Base-by-base conservation (phyloP, 2,329 filamentous ascomycete genomes). In the Alternaria consortialis region DNA sequence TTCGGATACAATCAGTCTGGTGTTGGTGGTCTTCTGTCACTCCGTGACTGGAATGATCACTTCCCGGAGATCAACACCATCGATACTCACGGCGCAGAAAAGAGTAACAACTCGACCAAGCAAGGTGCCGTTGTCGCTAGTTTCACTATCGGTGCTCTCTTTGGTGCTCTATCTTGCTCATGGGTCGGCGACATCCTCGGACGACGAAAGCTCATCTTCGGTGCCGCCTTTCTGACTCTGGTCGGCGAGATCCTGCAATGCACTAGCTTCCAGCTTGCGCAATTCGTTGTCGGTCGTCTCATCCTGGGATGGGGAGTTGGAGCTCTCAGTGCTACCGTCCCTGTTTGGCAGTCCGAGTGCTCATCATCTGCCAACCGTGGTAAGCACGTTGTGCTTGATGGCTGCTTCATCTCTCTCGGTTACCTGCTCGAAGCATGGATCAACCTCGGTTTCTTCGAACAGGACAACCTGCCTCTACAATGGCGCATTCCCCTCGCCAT, bases 401-500 rank as follows among this genome's bases (percentile, higher is more conserved):
- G 82, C 11, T 79, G 82, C 58, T 83, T 84, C 68, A 82, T 84
- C 57, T 77, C 77, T 37, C 68, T 79, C 1, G 83, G 82, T 25
- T 82, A 83, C 54, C 74, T 80, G 1, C 71, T 83, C 20, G 78
- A 83, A 50, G 77, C 82, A 5, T 84, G 82, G 82, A 80, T 84
- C 58, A 81, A 84, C 58, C 78, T 84, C 27, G 83, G 81, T 0
- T 90, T 87, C 73, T 85, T 87, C 67, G 84, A 90, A 64, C 81
- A 83, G 36, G 84, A 86, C 29, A 80, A 80, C 8, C 86, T 86
- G 0, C 78, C 85, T 1, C 84, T 91, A 63, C 84, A 85, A 40
- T 91, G 89, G 88, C 81, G 89, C 6, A 90, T 92, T 65, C 89
- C 89, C 0, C 85, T 91, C 56, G 88, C 87, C 0, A 90, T 91